Evolutionary conservation across 345 rosid species (phyloP).

Genomic region (Corchorus olitorius): DNA sequence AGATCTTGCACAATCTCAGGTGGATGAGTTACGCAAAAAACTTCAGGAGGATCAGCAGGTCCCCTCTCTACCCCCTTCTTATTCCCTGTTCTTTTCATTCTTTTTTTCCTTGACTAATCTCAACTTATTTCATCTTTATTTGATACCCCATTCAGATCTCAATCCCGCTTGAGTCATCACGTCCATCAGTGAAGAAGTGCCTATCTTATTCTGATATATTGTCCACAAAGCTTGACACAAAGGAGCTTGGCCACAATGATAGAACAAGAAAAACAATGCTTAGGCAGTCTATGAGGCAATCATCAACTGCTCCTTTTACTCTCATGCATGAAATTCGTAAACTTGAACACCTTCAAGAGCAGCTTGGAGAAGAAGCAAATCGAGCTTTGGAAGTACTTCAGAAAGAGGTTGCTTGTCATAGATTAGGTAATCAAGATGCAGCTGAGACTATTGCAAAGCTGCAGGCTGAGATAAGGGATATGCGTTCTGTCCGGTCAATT

Average conservation of each 20-base stretch:
- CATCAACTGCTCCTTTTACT: conserved; percentile 93
- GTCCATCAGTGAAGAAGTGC: conserved; percentile 79
- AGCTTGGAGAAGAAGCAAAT: conserved; percentile 95
- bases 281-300: conserved; percentile 91
- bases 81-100: background rate
- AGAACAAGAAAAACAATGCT: conserved; percentile 60
- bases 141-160: conserved; percentile 43
- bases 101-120: background rate
- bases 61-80: conserved; percentile 13
- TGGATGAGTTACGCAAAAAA: conserved; percentile 78
- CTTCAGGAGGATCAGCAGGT: conserved; percentile 67
- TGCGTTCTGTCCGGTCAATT: conserved; percentile 65
- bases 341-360: conserved; percentile 98
- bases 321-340: conserved; percentile 99
- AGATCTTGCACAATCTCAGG: conserved; percentile 81
- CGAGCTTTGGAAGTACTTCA: conserved; percentile 94
- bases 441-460: conserved; percentile 97
- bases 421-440: conserved; percentile 98
- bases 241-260: conserved; percentile 49
- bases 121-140: conserved; percentile 15
- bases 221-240: conserved; percentile 55
- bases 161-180: conserved; percentile 55
- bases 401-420: conserved; percentile 96
- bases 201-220: conserved; percentile 76
- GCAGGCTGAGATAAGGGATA: conserved; percentile 94